Evolutionary conservation across 176 grass and related monocot genomes (phyloP).

Genomic region (Elaeis guineensis): DNA sequence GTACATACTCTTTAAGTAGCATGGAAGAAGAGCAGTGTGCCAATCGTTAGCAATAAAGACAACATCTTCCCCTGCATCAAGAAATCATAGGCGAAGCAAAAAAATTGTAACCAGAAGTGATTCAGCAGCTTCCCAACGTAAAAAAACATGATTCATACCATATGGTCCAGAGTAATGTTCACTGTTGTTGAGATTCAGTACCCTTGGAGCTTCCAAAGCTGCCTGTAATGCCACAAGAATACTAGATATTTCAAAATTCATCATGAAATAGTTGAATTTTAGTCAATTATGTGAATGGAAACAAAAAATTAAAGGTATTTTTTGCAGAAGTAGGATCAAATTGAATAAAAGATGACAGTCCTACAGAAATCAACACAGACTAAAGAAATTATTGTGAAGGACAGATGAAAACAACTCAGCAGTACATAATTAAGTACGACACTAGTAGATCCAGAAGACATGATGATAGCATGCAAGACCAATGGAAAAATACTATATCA

Average conservation of each 20-base stretch:
- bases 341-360: no score
- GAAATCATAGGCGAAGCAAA: background rate
- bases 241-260: constrained; percentile 3
- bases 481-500: no score
- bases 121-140: no score
- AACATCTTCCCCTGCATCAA: constrained; percentile 62
- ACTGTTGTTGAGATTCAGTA: constrained; percentile 69
- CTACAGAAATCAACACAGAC: no score
- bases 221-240: constrained; percentile 41
- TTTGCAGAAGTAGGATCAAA: no score
- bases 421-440: no score
- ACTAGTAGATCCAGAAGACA: no score
- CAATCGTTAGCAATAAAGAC: constrained; percentile 94
- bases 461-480: no score
- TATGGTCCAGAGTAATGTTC: constrained; percentile 56
- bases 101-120: background rate
- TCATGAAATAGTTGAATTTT: background rate
- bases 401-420: no score
- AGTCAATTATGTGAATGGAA: no score
- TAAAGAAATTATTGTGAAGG: no score
- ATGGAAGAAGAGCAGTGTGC: constrained; percentile 63
- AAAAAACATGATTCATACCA: constrained; percentile 26
- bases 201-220: constrained; percentile 70
- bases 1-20: constrained; percentile 84
- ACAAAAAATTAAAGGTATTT: no score